Evolutionary conservation across 192 early-diverging fungal species (phyloP), one percentile per base, ranked within the genome.

Genomic region (Coemansia sp.): DNA sequence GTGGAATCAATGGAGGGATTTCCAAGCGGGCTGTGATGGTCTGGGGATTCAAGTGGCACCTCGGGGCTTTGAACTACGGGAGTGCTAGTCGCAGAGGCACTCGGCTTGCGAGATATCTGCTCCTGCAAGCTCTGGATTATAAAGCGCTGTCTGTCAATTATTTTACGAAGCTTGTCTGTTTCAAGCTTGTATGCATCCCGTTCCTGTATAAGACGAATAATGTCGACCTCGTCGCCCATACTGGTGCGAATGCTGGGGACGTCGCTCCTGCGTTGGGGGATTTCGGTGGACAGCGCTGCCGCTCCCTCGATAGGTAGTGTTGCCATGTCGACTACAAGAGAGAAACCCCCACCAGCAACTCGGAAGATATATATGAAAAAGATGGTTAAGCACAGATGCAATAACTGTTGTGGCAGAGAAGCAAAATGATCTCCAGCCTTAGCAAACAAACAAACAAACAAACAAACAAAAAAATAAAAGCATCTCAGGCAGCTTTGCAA

Each of bases 91-190:
- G 71, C 38, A 14, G 81, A 76, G 38, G 39, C 25, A 69, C 72
- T 64, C 63, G 69, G 81, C 61, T 75, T 77, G 19, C 81, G 81
- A 19, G 69, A 48, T 58, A 83, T 63, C 65, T 83, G 81, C 68
- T 89, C 88, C 84, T 94, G 92, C 62, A 97, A 84, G 59, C 94
- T 90, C 63, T 92, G 89, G 61, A 97, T 95, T 61, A 95, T 92
- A 49, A 85, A 72, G 56, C 92, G 83, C 82, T 97, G 95, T 63
- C 92, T 90, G 70, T 97, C 95, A 68, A 95, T 92, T 63, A 95
- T 90, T 74, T 91, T 92, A 92, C 94, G 95, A 25, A 97, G 86
- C 64, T 91, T 90, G 39, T 90, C 91, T 61, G 94, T 95, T 73
- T 97, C 93, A 39, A 80, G 77, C 51, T 89, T 88, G 61, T 92